Percentiles rank a stretch among this genome's conserved stretches.
Conservation (phyloP, 1,139 yeast genomes). For the Scheffersomyces quercinus region DNA sequence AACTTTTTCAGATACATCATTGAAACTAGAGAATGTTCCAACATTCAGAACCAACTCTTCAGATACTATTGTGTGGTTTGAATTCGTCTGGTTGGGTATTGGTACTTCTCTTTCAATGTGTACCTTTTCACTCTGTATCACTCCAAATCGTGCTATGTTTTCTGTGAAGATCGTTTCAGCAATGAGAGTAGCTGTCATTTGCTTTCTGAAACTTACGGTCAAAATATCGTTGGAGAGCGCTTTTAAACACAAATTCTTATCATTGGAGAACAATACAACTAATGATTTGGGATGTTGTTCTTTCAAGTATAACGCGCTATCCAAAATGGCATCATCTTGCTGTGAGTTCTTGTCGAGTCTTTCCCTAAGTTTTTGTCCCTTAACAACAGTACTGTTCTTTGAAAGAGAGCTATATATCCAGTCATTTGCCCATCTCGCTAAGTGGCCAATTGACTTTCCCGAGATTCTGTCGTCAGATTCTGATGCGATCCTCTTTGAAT, state of each 20-base stretch:
- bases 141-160: conserved; percentile 25
- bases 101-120: too few relatives aligned
- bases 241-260: conserved; percentile 76
- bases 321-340: conserved; percentile 84
- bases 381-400: conserved; percentile 45
- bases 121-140: too few relatives aligned
- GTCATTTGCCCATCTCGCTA: conserved; percentile 74
- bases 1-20: conserved; percentile 13
- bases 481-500: conserved; percentile 22
- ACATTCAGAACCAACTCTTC: neutral
- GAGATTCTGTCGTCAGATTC: conserved; percentile 8
- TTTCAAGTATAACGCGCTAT: conserved; percentile 73
- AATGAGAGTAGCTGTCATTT: conserved; percentile 62
- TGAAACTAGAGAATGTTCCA: conserved; percentile 3
- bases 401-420: conserved; percentile 76
- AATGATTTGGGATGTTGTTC: conserved; percentile 40
- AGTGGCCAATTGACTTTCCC: conserved; percentile 45
- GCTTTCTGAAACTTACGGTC: conserved; percentile 64
- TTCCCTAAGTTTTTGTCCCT: conserved; percentile 68
- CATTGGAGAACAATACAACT: conserved; percentile 74
- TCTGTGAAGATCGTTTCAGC: conserved; percentile 52
- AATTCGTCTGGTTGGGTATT: too few relatives aligned
- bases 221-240: conserved; percentile 68
- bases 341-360: conserved; percentile 37
- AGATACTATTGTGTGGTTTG: too few relatives aligned